Evolutionary conservation across 2,329 filamentous ascomycete species (phyloP).

Genomic region (Beauveria rudraprayagi): DNA sequence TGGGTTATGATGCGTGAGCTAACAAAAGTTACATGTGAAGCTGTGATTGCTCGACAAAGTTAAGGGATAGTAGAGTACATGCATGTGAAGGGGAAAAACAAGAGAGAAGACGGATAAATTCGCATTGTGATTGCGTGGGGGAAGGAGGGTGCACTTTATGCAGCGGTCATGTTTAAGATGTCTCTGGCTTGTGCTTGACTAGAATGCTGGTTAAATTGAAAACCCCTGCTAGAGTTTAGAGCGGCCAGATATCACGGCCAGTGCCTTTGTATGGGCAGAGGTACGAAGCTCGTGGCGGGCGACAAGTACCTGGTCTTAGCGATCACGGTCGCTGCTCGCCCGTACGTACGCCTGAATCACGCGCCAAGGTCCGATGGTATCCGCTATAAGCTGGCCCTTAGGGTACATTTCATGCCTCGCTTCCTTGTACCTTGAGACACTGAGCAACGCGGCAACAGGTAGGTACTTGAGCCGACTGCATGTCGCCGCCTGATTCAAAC

Average conservation of each 20-base stretch:
- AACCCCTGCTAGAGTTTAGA: neutral
- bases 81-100: neutral
- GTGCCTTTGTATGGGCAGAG: neutral
- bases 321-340: neutral
- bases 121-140: neutral
- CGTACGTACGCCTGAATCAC: neutral
- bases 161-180: neutral
- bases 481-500: constrained; percentile 4
- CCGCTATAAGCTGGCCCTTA: neutral
- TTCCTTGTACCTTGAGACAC: neutral
- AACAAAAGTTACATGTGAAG: constrained; percentile 5
- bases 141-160: neutral
- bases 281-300: neutral
- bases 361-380: neutral
- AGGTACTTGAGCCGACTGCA: neutral
- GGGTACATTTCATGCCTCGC: neutral
- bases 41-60: neutral
- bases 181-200: neutral
- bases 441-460: neutral
- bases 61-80: neutral
- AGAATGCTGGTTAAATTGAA: constrained; percentile 7
- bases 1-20: constrained; percentile 5
- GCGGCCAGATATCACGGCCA: constrained; percentile 10
- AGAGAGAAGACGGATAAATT: neutral
- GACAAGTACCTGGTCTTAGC: constrained; percentile 10